Percentiles rank a stretch among this genome's conserved stretches.
These are phyloP conservation scores for Sarcomyxa edulis DNA, from an alignment of 768 basidiomycete genomes.

Conservation along the genomic window DNA sequence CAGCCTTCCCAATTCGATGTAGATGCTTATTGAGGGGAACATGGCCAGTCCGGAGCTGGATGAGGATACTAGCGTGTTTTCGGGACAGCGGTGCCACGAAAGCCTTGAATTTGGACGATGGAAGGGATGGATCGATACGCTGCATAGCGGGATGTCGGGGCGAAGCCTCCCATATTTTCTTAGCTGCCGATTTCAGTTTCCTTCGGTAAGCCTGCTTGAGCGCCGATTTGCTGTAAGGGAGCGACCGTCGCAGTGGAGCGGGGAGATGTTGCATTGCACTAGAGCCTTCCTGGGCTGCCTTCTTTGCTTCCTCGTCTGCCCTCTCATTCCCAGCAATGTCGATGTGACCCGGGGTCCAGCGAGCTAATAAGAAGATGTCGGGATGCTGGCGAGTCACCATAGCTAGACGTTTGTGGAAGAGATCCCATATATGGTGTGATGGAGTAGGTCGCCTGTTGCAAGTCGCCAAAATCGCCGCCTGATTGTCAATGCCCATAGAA, in stretches of 20 bases:
- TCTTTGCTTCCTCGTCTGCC: constrained; percentile 17
- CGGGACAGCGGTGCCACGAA: not conserved
- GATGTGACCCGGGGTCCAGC: constrained; percentile 20
- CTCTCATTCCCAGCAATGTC: constrained; percentile 19
- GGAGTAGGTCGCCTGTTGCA: not conserved
- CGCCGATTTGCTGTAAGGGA: constrained; percentile 1
- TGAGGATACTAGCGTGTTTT: constrained; percentile 3
- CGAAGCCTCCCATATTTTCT: not conserved
- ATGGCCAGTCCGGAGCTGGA: constrained; percentile 7
- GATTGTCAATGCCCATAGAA: constrained; percentile 9
- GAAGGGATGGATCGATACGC: not conserved
- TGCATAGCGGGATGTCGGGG: not conserved
- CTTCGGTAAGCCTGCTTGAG: not conserved
- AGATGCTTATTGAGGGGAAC: constrained; percentile 5
- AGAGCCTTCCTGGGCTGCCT: constrained; percentile 10
- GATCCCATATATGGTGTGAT: not conserved
- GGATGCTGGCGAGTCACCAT: not conserved
- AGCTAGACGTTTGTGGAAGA: not conserved
- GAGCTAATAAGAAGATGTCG: constrained; percentile 2
- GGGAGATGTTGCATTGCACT: not conserved
- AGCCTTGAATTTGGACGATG: not conserved
- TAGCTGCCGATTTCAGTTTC: not conserved
- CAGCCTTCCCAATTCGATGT: constrained; percentile 3
- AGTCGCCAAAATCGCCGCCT: constrained; percentile 6
- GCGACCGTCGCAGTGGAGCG: not conserved